Conservation (phyloP, 2,329 filamentous ascomycete genomes). For the Knufia petricola region DNA sequence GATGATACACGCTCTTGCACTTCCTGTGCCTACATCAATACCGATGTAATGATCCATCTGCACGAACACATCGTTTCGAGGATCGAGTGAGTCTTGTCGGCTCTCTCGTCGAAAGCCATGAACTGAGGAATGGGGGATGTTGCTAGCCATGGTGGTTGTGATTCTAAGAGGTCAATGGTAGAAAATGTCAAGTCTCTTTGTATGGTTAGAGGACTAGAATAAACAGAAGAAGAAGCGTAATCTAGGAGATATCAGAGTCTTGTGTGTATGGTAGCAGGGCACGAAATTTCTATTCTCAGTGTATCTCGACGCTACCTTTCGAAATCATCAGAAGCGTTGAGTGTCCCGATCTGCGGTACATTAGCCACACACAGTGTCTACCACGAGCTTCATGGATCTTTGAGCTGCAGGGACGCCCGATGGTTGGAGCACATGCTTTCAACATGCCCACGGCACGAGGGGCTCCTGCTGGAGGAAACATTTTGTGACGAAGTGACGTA, state of each 20-base stretch:
- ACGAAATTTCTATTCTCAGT: background rate
- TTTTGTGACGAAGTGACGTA: background rate
- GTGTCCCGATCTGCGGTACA: background rate
- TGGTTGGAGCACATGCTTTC: background rate
- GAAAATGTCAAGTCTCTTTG: too few species aligned
- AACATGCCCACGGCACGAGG: background rate
- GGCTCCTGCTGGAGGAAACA: background rate
- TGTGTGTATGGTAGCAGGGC: background rate
- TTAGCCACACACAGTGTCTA: background rate
- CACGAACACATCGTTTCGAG: slow-evolving; percentile 48
- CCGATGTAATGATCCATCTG: slow-evolving; percentile 61
- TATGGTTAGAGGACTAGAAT: background rate
- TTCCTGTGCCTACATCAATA: slow-evolving; percentile 93
- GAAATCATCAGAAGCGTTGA: background rate
- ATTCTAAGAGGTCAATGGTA: background rate
- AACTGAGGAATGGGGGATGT: background rate
- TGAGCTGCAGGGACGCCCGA: background rate
- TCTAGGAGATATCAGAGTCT: background rate
- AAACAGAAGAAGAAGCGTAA: background rate
- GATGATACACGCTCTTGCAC: slow-evolving; percentile 90
- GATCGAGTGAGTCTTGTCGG: slow-evolving; percentile 32
- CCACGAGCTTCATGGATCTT: background rate
- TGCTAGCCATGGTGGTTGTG: slow-evolving; percentile 1
- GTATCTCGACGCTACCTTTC: background rate
- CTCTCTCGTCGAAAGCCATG: slow-evolving; percentile 2